These are phyloP conservation scores for Malassezia psittaci DNA, from an alignment of 1,284 basidiomycete species.

Conservation along the genomic window DNA sequence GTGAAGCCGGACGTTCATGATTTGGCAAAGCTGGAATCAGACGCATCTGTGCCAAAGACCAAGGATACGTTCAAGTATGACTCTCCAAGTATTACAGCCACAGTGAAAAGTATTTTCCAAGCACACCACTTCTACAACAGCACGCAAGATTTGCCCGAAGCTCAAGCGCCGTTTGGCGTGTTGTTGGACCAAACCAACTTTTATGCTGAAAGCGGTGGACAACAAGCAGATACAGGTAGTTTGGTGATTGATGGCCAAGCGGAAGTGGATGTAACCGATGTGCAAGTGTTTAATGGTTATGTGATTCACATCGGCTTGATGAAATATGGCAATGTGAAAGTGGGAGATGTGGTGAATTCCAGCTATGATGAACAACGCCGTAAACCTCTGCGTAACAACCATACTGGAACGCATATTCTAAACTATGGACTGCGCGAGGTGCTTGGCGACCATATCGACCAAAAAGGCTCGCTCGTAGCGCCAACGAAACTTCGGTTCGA, in stretches of 20 bases:
- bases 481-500: conserved; percentile 93
- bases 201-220: conserved; percentile 93
- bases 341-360: conserved; percentile 62
- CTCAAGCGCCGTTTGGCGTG: conserved; percentile 64
- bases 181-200: conserved; percentile 90
- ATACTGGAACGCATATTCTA: conserved; percentile 96
- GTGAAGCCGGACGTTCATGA: conserved; percentile 95
- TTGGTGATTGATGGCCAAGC: conserved; percentile 82
- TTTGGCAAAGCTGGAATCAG: conserved; percentile 73
- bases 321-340: conserved; percentile 62
- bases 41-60: conserved; percentile 72
- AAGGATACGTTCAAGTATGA: conserved; percentile 85
- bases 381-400: conserved; percentile 91
- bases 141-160: conserved; percentile 47
- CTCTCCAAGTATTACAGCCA: conserved; percentile 59
- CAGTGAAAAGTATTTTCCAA: conserved; percentile 76
- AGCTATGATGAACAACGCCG: conserved; percentile 70
- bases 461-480: conserved; percentile 93
- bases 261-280: conserved; percentile 86
- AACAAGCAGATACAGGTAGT: conserved; percentile 90
- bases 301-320: conserved; percentile 79
- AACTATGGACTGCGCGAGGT: conserved; percentile 86
- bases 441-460: conserved; percentile 91
- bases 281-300: conserved; percentile 75
- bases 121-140: conserved; percentile 60